Base-by-base conservation (phyloP, 2,329 filamentous ascomycete species). In the Dryadomyces quercus-mongolicae region DNA sequence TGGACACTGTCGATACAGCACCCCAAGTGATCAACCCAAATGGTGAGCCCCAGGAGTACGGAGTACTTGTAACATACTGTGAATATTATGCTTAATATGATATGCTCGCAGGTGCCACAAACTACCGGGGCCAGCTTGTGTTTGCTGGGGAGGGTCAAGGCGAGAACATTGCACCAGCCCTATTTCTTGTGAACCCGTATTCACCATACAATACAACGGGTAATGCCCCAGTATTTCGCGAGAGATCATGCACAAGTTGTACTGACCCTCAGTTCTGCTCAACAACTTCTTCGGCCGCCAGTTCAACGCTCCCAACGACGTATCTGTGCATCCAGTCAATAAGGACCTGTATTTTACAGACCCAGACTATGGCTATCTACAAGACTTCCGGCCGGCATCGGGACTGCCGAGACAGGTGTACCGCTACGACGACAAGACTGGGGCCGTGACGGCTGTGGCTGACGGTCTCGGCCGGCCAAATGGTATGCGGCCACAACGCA, bases 341-440 rank as follows among this genome's bases (percentile, higher is more conserved):
- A 71, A 72, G n/a, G 73, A 79, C 25, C 67, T 84, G n/a, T 85
- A 81, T 68, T 84, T 85, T 60, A 84, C 80, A 1, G 81, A 85
- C 55, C 75, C 77, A 0, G 70, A 74, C 8, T 84, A 84, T 58
- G 81, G 78, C 3, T 77, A 71, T 56, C 69, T 77, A 45, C 80
- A 84, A 61, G 70, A 77, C 22, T 82, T 84, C 60, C 71, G 80
- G 0, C 75, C 75, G 0, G 58, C 63, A 6, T 79, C 79, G 0
- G 73, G 72, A 0, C 62, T 82, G 12, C 76, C 70, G 5, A 76
- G 75, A 55, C 80, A 84, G 60, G 77, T 83, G 0, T 84, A 84
- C 62, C 72, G 78, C 2, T 74, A 76, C 48, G 72, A 78, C 47
- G 71, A 73, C 1, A 60, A 57, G 0, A 80, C 74, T 0, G 75